Base-by-base conservation (phyloP, 805 yeast species). In the Wickerhamomyces mucosus region DNA sequence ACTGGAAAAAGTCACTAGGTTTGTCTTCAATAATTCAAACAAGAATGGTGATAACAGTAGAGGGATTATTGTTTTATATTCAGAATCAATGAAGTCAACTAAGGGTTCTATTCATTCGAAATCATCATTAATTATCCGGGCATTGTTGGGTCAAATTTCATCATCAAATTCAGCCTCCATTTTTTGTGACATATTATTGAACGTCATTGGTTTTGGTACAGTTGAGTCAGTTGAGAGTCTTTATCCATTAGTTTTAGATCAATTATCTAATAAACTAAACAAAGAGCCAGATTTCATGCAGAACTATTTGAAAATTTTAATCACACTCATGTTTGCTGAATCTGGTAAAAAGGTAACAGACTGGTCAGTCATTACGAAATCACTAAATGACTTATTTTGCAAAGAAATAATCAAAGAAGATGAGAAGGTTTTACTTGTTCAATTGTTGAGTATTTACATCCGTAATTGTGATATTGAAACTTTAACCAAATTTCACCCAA, bases 61-160 rank as follows among this genome's bases (percentile, higher is more conserved):
- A 11, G 66, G 94, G 0, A 51, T 83, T 26, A 63, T 72, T 3
- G 63, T 66, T 6, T 63, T 88, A 26, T 75, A 75, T 48, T 63
- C 85, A 3, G 94, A 84, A 48, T 61, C 96, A 0, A 61, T 88
- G 51, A 77, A 71, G 40, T 75, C 84, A 27, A 75, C 94, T 0
- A 69, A 69, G 11, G 79, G 72, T 5, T 65, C 80, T 0, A 62
- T 88, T 37, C 95, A 89, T 51, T 80, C 95, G 2, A 83, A 75
- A 48, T 61, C 86, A 0, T 50, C 62, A 2, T 33, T 56, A 1
- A 72, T 84, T 6, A 48, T 82, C 26, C 55, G 61, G 3, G 53
- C 55, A 6, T 42, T 75, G 11, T 33, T 74, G 2, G 56, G 59
- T n/a, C 55, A 58, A 18, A 15, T 31, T 11, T 30, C 33, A 23